A percentile compares a stretch with the other conserved stretches of the same genome.
These are phyloP conservation scores for Botryotinia convoluta DNA, from an alignment of 2,329 filamentous ascomycete genomes.

Conservation along the genomic window DNA sequence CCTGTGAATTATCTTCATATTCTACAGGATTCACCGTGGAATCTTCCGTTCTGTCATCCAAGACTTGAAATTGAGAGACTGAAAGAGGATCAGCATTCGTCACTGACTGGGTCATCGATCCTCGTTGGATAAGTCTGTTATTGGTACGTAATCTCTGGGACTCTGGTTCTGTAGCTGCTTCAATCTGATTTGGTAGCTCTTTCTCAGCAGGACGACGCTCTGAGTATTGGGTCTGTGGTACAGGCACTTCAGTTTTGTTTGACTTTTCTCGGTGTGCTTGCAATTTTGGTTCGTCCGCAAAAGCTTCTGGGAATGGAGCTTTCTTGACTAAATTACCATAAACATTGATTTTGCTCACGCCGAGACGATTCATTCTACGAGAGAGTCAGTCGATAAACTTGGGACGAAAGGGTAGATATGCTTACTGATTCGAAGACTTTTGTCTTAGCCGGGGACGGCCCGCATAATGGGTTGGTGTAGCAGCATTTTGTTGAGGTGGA, in stretches of 20 bases:
- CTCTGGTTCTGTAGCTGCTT: background rate
- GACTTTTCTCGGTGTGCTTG: background rate
- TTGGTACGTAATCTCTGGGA: background rate
- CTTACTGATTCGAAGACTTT: background rate
- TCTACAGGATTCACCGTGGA: background rate
- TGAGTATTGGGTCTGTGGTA: background rate
- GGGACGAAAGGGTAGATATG: background rate
- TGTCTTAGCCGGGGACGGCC: background rate
- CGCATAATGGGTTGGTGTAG: background rate
- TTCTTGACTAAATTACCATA: background rate
- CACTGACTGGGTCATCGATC: background rate
- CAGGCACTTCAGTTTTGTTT: background rate
- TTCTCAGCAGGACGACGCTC: background rate
- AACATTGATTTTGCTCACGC: conserved; percentile 2
- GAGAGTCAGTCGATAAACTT: background rate
- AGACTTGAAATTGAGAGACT: background rate
- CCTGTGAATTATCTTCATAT: background rate
- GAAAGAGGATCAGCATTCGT: background rate
- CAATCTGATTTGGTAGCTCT: background rate
- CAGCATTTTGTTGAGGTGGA: background rate
- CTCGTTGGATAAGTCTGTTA: background rate
- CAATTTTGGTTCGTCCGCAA: background rate
- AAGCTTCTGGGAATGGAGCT: conserved; percentile 1
- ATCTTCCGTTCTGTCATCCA: background rate
- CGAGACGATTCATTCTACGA: background rate